A percentile compares a stretch with the other conserved stretches of the same genome.
Evolutionary conservation across 2,329 filamentous ascomycete species (phyloP).

Genomic region (Pseudopyrenochaeta lycopersici): DNA sequence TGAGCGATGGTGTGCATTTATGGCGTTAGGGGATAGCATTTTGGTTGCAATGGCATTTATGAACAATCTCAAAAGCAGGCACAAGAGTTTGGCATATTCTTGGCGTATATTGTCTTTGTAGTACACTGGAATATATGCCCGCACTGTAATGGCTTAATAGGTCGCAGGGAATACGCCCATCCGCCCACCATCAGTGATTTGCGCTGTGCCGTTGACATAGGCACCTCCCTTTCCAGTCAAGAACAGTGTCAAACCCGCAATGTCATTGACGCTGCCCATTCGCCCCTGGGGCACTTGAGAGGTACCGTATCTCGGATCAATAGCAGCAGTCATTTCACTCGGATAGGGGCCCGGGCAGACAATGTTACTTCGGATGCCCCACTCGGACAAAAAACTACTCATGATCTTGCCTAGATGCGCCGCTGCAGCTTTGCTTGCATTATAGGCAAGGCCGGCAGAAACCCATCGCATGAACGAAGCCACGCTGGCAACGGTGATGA

Average conservation of each 20-base stretch:
- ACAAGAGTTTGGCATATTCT: too few relatives aligned
- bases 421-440: conserved; percentile 55
- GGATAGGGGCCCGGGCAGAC: conserved; percentile 56
- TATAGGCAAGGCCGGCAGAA: conserved; percentile 54
- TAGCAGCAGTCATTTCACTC: conserved; percentile 53
- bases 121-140: too few relatives aligned
- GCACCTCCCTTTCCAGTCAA: conserved; percentile 60
- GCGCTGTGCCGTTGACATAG: conserved; percentile 64
- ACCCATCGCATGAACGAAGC: conserved; percentile 51
- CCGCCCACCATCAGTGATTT: conserved; percentile 59
- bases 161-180: conserved; percentile 43
- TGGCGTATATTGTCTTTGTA: too few relatives aligned
- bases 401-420: conserved; percentile 57
- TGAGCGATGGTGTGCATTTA: too few relatives aligned
- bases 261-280: conserved; percentile 55
- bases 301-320: conserved; percentile 40
- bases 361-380: conserved; percentile 58
- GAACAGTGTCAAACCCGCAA: conserved; percentile 61
- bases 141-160: conserved; percentile 29
- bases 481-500: conserved; percentile 56
- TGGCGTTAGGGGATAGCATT: too few relatives aligned
- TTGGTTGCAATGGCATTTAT: too few relatives aligned
- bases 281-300: conserved; percentile 51
- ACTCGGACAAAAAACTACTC: conserved; percentile 52
- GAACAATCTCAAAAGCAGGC: too few relatives aligned